These are phyloP conservation scores for Linnemannia exigua DNA, from an alignment of 192 early-diverging fungal species.

Conservation along the genomic window DNA sequence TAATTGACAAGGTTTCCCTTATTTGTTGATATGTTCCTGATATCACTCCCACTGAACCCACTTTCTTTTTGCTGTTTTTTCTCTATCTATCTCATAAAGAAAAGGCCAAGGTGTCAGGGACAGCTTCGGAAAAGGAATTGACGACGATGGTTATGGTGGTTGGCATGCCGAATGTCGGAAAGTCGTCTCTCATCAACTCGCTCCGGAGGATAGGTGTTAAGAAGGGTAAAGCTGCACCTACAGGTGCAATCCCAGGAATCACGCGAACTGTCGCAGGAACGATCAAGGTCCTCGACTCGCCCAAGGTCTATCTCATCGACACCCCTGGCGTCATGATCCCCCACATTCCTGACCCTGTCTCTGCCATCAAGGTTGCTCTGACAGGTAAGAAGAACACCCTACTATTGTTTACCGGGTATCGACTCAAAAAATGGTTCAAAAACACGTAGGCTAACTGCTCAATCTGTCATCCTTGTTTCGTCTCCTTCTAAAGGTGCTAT, in stretches of 20 bases:
- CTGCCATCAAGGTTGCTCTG: conserved; percentile 91
- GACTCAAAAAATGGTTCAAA: too few species aligned
- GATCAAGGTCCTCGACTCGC: conserved; percentile 87
- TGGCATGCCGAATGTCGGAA: conserved; percentile 98
- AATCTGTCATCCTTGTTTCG: not conserved
- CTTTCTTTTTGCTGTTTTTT: not conserved
- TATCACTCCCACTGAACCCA: not conserved
- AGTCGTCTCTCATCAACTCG: conserved; percentile 93
- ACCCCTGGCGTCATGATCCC: conserved; percentile 96
- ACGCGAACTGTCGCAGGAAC: conserved; percentile 80
- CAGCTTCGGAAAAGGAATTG: conserved; percentile 50
- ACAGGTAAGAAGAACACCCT: conserved; percentile 65
- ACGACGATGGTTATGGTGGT: conserved; percentile 83
- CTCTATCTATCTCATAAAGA: conserved; percentile 23
- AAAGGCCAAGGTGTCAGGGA: conserved; percentile 51
- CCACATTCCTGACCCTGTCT: conserved; percentile 83
- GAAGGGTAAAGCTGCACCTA: conserved; percentile 86
- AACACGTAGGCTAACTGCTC: not conserved
- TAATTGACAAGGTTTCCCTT: not conserved
- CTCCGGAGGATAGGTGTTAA: conserved; percentile 82
- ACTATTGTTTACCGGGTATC: not conserved
- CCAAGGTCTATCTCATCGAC: conserved; percentile 93
- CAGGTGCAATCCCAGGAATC: conserved; percentile 90
- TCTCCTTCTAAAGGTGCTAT: conserved; percentile 67
- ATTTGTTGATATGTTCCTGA: not conserved